These are phyloP conservation scores for Stipa capillata DNA, from an alignment of 176 grass and related monocot species.

Conservation along the genomic window DNA sequence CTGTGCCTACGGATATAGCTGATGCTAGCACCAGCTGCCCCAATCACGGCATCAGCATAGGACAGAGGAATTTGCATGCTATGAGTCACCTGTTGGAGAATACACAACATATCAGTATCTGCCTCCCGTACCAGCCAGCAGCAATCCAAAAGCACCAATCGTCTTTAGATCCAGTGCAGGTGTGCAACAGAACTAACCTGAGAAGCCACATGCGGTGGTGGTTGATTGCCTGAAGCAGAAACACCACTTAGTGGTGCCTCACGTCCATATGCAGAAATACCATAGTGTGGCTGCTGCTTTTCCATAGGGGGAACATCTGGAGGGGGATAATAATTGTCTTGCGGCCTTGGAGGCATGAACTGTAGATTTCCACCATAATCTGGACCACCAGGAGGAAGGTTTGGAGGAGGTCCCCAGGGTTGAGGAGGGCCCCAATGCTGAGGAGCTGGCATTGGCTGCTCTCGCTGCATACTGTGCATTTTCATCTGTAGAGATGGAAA, in stretches of 20 bases:
- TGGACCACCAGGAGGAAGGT: slow-evolving; percentile 40
- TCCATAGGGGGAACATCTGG: slow-evolving; percentile 38
- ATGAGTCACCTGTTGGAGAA: slow-evolving; percentile 52
- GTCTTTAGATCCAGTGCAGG: background rate
- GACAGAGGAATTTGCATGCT: slow-evolving; percentile 88
- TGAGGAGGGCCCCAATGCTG: slow-evolving; percentile 73
- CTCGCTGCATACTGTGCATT: slow-evolving; percentile 50
- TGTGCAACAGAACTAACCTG: slow-evolving; percentile 41
- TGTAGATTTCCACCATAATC: slow-evolving; percentile 70
- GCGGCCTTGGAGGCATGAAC: slow-evolving; percentile 58
- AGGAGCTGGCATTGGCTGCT: slow-evolving; percentile 50
- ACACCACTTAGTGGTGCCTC: slow-evolving; percentile 39
- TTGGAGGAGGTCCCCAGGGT: slow-evolving; percentile 53
- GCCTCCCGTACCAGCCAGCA: background rate
- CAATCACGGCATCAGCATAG: slow-evolving; percentile 90
- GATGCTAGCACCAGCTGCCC: slow-evolving; percentile 75
- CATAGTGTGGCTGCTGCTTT: slow-evolving; percentile 76
- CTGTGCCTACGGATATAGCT: slow-evolving; percentile 94
- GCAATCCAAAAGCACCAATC: background rate
- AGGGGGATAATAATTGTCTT: slow-evolving; percentile 55
- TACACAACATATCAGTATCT: background rate
- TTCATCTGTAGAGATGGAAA: slow-evolving; percentile 47
- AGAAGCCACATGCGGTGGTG: slow-evolving; percentile 26
- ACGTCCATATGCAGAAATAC: slow-evolving; percentile 63
- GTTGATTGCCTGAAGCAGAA: slow-evolving; percentile 57